Evolutionary conservation across 2,329 filamentous ascomycete genomes (phyloP).

Genomic region (Elsinoe batatas): DNA sequence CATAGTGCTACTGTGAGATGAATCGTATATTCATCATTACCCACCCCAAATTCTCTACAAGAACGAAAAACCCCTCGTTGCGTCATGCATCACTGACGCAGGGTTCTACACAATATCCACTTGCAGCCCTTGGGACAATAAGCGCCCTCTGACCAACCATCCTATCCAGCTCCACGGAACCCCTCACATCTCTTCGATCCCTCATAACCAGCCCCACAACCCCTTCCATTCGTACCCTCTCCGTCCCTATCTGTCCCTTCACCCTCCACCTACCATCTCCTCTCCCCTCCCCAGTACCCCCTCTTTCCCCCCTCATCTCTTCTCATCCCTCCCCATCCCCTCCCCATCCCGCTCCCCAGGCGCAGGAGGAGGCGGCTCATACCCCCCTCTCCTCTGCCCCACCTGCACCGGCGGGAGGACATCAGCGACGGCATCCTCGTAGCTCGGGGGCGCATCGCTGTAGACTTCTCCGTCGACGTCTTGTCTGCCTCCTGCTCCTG

Average conservation of each 20-base stretch:
- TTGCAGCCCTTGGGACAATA: too few relatives aligned
- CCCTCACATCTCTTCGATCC: too few relatives aligned
- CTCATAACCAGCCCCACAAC: not conserved
- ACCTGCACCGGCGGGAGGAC: conserved; percentile 59
- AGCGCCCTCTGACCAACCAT: too few relatives aligned
- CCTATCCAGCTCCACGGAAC: not conserved
- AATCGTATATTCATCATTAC: not conserved
- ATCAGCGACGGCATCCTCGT: conserved; percentile 84
- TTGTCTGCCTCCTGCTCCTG: not conserved
- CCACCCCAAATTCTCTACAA: not conserved
- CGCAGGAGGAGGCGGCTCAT: conserved; percentile 35
- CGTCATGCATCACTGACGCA: not conserved
- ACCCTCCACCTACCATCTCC: too few relatives aligned
- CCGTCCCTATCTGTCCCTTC: too few relatives aligned
- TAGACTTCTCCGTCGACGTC: conserved; percentile 24
- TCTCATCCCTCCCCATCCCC: conserved; percentile 22
- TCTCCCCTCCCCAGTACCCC: too few relatives aligned
- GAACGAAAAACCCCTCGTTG: not conserved
- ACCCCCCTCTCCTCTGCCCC: conserved; percentile 55
- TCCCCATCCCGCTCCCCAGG: conserved; percentile 19
- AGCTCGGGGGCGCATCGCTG: conserved; percentile 84
- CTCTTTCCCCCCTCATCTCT: conserved; percentile 13
- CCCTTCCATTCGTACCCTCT: too few relatives aligned
- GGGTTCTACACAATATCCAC: not conserved
- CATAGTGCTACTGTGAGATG: too few relatives aligned